Evolutionary conservation across 2,329 filamentous ascomycete genomes (phyloP).

Genomic region (Endocalyx cinctus): DNA sequence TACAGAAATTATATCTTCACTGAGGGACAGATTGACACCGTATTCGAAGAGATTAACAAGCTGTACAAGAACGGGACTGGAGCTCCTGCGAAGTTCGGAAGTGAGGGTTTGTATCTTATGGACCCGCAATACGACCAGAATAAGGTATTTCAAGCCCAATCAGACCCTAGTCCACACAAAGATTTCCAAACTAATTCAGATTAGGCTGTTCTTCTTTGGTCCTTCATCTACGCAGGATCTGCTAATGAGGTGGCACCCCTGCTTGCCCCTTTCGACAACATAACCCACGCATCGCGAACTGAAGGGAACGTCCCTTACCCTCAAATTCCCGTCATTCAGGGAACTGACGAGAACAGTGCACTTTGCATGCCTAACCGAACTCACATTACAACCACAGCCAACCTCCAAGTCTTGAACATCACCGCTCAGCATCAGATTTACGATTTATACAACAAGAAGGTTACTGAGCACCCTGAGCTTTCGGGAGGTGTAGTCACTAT

Average conservation of each 20-base stretch:
- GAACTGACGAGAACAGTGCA: too few species aligned
- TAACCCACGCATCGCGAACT: background rate
- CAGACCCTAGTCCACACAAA: too few species aligned
- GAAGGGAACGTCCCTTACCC: constrained; percentile 1
- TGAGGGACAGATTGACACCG: constrained; percentile 13
- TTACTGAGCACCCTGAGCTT: constrained; percentile 5
- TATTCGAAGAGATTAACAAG: constrained; percentile 17
- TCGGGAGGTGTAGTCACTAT: constrained; percentile 6
- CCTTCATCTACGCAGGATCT: constrained; percentile 1
- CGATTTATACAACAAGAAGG: constrained; percentile 11
- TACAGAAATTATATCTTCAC: constrained; percentile 18
- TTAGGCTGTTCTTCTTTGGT: constrained; percentile 3
- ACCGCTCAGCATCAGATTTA: constrained; percentile 17
- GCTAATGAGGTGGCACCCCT: background rate
- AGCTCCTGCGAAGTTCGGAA: background rate
- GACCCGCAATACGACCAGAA: background rate
- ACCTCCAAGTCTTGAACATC: constrained; percentile 15
- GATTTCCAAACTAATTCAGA: too few species aligned
- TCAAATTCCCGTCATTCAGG: background rate
- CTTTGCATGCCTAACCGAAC: too few species aligned
- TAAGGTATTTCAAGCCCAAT: too few species aligned
- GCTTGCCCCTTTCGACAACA: constrained; percentile 3
- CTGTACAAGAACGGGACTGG: constrained; percentile 11
- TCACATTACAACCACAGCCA: too few species aligned
- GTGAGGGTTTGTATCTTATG: background rate